phyloP scores from a whole-genome alignment of 129 eudicot genomes.

The Arctium minus region DNA sequence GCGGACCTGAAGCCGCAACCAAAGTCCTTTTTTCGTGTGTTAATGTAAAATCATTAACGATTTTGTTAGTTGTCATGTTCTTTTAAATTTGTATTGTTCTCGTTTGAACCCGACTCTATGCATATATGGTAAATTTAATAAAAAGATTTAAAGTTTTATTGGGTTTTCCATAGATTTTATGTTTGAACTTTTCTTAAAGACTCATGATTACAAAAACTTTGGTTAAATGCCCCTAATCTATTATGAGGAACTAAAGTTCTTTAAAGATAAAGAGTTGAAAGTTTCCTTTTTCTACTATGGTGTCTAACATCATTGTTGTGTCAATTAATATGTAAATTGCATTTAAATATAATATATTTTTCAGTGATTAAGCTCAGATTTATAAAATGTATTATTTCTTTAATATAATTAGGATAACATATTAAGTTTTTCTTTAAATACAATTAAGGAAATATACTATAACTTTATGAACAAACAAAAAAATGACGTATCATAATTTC shows the following conservation, averaged over 20 bases:
- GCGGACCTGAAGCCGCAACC: too few species aligned
- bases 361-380: not conserved
- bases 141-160: not conserved
- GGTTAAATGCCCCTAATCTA: not conserved
- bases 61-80: too few species aligned
- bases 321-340: not conserved
- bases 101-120: too few species aligned
- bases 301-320: not conserved
- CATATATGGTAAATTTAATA: not conserved
- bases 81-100: too few species aligned
- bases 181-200: not conserved
- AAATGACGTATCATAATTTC: too few species aligned
- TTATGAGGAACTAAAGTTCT: not conserved
- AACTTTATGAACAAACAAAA: not conserved
- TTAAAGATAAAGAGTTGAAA: not conserved
- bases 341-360: too few species aligned
- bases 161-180: not conserved
- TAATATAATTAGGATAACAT: too few species aligned
- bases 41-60: too few species aligned
- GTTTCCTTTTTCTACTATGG: not conserved
- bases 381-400: too few species aligned
- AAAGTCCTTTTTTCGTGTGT: too few species aligned
- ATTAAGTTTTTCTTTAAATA: not conserved
- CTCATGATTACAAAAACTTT: slow-evolving; percentile 1
- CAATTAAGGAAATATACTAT: too few species aligned